Conservation (phyloP, 2,329 filamentous ascomycete species). For the Chaetomium sp. region DNA sequence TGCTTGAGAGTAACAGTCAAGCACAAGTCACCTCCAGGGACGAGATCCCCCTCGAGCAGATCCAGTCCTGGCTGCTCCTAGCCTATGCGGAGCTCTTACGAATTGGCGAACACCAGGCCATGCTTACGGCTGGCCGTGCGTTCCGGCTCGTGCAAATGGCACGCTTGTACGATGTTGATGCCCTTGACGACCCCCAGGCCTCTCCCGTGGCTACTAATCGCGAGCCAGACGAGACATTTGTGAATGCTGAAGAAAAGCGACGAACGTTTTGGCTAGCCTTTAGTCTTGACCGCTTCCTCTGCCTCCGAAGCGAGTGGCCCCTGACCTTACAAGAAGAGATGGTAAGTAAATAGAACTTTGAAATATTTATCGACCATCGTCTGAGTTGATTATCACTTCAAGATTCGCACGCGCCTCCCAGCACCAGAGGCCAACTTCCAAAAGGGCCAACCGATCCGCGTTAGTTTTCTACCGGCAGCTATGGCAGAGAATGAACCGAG, state of each 20-base stretch:
- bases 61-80: constrained; percentile 16
- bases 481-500: neutral
- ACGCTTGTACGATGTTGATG: constrained; percentile 8
- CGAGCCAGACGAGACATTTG: no score
- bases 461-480: constrained; percentile 2
- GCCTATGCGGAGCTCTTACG: constrained; percentile 15
- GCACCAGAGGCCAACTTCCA: constrained; percentile 15
- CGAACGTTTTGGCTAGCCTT: constrained; percentile 15
- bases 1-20: constrained; percentile 1
- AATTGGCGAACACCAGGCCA: constrained; percentile 1
- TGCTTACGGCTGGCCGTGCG: constrained; percentile 9
- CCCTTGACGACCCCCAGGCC: no score
- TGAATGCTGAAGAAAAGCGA: constrained; percentile 5
- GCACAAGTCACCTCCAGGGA: neutral
- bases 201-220: no score
- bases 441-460: neutral
- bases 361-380: no score
- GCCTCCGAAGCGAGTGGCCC: constrained; percentile 5
- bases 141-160: constrained; percentile 15
- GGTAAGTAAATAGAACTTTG: neutral
- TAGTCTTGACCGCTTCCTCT: constrained; percentile 10
- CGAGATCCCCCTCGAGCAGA: neutral
- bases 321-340: constrained; percentile 11
- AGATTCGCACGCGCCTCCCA: constrained; percentile 12
- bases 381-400: no score